These are phyloP conservation scores for Aspergillus sp. DNA, from an alignment of 2,329 filamentous ascomycete genomes.

Conservation along the genomic window DNA sequence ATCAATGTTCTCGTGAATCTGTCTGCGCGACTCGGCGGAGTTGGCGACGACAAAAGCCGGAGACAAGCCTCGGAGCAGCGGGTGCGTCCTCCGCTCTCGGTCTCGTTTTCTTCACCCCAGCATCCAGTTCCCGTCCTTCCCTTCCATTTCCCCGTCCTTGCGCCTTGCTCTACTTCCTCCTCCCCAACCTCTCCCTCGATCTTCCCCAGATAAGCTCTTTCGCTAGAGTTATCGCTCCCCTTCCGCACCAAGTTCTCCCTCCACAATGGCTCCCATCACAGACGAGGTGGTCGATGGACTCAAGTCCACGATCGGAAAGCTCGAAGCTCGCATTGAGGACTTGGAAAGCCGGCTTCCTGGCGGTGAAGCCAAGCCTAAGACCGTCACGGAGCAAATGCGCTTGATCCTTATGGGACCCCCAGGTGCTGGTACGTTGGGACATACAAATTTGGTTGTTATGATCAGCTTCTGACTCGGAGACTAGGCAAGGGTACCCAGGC, in stretches of 20 bases:
- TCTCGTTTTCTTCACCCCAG: constrained; percentile 23
- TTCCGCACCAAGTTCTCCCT: constrained; percentile 3
- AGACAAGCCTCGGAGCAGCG: constrained; percentile 34
- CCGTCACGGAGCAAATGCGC: constrained; percentile 67
- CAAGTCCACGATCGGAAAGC: constrained; percentile 76
- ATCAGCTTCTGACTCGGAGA: constrained; percentile 16
- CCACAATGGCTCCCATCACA: constrained; percentile 82
- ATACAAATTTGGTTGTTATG: not conserved
- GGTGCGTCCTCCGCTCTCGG: constrained; percentile 23
- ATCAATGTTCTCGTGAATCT: not conserved
- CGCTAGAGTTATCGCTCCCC: constrained; percentile 20
- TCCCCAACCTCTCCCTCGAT: constrained; percentile 18
- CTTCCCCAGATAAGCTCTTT: constrained; percentile 17
- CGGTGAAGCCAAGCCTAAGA: constrained; percentile 50
- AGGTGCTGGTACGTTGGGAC: constrained; percentile 72
- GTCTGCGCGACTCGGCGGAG: not conserved
- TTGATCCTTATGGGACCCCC: constrained; percentile 98
- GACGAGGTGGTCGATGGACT: constrained; percentile 78
- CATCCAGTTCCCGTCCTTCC: constrained; percentile 20
- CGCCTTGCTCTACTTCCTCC: constrained; percentile 16
- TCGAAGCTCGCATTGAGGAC: constrained; percentile 82
- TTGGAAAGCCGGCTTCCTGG: constrained; percentile 74
- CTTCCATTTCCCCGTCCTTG: constrained; percentile 29
- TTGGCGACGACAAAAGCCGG: not conserved
- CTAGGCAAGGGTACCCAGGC: constrained; percentile 98